phyloP scores from a whole-genome alignment of 2,329 filamentous ascomycete species.

The Hymenotorrendiella dingleyae region DNA sequence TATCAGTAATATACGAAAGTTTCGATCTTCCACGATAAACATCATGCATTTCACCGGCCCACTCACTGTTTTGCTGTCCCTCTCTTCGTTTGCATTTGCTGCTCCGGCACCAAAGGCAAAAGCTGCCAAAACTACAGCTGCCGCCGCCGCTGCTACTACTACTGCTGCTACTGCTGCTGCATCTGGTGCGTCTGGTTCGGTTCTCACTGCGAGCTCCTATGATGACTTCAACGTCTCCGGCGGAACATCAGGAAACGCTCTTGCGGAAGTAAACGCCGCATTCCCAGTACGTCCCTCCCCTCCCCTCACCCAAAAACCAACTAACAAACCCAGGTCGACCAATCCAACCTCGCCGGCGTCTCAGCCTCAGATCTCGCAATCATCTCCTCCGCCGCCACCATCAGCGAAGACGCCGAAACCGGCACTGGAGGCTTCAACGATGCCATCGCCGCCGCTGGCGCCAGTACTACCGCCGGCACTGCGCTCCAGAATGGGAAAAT shows the following conservation, averaged over 20 bases:
- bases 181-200: no score
- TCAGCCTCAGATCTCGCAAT: constrained; percentile 43
- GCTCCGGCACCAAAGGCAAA: no score
- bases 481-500: constrained; percentile 50
- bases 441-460: constrained; percentile 44
- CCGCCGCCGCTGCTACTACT: no score
- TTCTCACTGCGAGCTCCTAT: constrained; percentile 17
- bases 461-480: constrained; percentile 34
- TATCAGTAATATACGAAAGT: no score
- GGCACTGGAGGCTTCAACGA: constrained; percentile 45
- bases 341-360: constrained; percentile 40
- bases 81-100: no score
- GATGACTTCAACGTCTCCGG: constrained; percentile 43
- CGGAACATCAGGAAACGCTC: constrained; percentile 46
- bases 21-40: no score
- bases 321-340: constrained; percentile 34
- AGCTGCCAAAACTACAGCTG: no score
- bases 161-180: no score
- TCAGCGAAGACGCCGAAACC: constrained; percentile 49
- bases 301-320: neutral
- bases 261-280: constrained; percentile 46
- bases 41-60: no score
- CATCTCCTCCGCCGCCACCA: constrained; percentile 41
- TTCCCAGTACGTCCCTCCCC: constrained; percentile 40
- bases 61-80: no score